Conservation (phyloP, 257 asterid species). For the Gynochthodes officinalis region DNA sequence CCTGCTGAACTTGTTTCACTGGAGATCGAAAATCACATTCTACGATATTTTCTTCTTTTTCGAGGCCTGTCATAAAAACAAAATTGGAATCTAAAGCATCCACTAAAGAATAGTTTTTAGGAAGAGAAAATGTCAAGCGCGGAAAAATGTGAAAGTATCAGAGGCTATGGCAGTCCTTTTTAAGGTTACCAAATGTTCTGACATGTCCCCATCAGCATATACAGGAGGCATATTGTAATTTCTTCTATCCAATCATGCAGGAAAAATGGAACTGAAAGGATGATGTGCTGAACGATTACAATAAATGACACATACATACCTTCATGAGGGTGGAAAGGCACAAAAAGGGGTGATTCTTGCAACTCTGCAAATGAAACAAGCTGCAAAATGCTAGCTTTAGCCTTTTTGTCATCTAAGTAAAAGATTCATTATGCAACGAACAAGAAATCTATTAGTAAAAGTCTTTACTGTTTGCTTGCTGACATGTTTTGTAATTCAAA, state of each 20-base stretch:
- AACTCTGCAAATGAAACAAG: slow-evolving; percentile 73
- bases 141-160: too few relatives aligned
- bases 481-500: background rate
- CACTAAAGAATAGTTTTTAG: too few relatives aligned
- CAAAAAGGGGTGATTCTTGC: slow-evolving; percentile 72
- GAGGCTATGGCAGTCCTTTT: too few relatives aligned
- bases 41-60: slow-evolving; percentile 41
- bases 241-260: background rate
- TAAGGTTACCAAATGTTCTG: background rate
- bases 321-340: slow-evolving; percentile 63
- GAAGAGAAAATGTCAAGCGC: background rate
- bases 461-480: background rate
- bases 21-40: slow-evolving; percentile 42
- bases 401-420: background rate
- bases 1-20: slow-evolving; percentile 47
- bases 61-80: slow-evolving; percentile 27
- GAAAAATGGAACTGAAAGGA: background rate
- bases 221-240: background rate
- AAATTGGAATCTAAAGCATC: too few relatives aligned
- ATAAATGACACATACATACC: slow-evolving; percentile 24
- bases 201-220: background rate
- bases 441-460: background rate
- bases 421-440: background rate
- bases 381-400: slow-evolving; percentile 40
- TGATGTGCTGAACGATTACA: background rate